A percentile compares a stretch with the other conserved stretches of the same genome.
Evolutionary conservation across 257 asterid genomes (phyloP).

Genomic region (Jacaranda copaia): DNA sequence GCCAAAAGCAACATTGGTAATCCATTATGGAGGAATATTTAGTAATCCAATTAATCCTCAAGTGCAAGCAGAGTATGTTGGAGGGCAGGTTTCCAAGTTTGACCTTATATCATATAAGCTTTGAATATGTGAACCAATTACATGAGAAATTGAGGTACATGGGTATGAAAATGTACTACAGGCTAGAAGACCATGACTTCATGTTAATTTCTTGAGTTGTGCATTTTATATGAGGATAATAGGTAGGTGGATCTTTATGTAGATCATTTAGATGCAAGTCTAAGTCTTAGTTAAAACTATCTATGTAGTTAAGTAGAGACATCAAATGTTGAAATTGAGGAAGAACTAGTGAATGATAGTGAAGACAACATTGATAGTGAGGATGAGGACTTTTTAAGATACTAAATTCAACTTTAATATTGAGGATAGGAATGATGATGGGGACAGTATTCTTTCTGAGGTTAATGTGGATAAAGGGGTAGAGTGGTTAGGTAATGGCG

Average conservation of each 20-base stretch:
- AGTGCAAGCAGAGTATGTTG: neutral
- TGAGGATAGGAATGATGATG: neutral
- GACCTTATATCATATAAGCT: neutral
- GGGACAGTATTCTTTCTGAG: neutral
- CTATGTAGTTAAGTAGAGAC: no score
- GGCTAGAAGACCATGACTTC: neutral
- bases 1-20: neutral
- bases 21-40: neutral
- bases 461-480: neutral
- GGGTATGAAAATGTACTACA: neutral
- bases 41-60: no score
- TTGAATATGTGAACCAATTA: neutral
- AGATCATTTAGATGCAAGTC: neutral
- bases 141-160: neutral
- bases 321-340: neutral
- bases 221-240: neutral
- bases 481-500: neutral
- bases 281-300: no score
- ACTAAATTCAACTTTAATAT: neutral
- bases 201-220: neutral
- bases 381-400: neutral
- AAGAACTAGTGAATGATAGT: no score
- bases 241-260: neutral
- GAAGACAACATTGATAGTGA: neutral
- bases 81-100: neutral